Conservation (phyloP, 495 filamentous ascomycete species). For the Parathielavia hyrcaniae region DNA sequence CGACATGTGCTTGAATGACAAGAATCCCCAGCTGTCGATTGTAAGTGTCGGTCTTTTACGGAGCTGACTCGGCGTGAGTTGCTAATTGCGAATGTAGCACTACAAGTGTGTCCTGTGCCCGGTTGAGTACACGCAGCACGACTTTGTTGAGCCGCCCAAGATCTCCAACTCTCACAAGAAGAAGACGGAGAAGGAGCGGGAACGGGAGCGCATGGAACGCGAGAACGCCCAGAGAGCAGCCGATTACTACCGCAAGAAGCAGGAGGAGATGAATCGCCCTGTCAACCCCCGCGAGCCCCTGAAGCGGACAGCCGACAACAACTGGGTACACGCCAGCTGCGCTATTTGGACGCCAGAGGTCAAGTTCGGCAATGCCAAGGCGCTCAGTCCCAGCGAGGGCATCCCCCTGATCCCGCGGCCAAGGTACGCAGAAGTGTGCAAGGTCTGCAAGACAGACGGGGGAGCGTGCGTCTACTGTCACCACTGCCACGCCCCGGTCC, state of each 20-base stretch:
- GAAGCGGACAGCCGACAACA: constrained; percentile 88
- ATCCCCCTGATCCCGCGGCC: constrained; percentile 68
- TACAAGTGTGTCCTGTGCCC: constrained; percentile 94
- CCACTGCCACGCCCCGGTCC: constrained; percentile 73
- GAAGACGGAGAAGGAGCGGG: constrained; percentile 85
- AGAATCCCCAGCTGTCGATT: constrained; percentile 76
- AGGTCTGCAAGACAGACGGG: constrained; percentile 64
- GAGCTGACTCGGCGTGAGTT: background rate
- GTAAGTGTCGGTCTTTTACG: constrained; percentile 44
- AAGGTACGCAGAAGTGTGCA: constrained; percentile 67
- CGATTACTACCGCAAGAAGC: constrained; percentile 72
- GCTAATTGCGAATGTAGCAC: constrained; percentile 44
- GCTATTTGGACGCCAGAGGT: constrained; percentile 87
- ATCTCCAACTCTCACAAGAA: constrained; percentile 60
- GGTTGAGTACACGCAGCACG: constrained; percentile 64
- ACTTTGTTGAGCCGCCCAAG: constrained; percentile 79
- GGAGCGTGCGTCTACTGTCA: constrained; percentile 81
- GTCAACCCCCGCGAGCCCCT: constrained; percentile 81
- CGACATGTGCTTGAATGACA: constrained; percentile 92
- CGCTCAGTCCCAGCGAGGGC: constrained; percentile 78
- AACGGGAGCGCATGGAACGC: constrained; percentile 77
- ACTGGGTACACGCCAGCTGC: constrained; percentile 96
- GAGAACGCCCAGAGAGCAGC: constrained; percentile 68
- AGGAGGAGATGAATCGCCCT: constrained; percentile 74
- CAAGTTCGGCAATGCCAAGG: constrained; percentile 77